phyloP scores from a whole-genome alignment of 345 rosid species.

The Brassica napus region DNA sequence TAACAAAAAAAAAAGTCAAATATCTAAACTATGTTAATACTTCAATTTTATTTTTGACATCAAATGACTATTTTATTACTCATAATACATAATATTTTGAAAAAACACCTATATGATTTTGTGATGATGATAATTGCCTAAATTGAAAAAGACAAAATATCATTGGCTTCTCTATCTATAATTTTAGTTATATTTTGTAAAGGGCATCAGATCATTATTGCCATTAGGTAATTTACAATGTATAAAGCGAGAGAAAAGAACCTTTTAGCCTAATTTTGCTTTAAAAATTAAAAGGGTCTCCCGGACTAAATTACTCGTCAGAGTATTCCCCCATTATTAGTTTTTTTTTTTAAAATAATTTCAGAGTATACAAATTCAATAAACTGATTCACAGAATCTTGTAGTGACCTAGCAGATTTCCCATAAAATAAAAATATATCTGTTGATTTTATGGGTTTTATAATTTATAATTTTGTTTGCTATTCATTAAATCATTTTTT shows the following conservation, averaged over 20 bases:
- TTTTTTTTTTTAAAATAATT: not conserved
- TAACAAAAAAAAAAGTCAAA: not conserved
- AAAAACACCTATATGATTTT: not conserved
- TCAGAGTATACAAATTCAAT: not conserved
- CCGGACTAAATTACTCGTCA: slow-evolving; percentile 2
- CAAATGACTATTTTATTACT: too few species aligned
- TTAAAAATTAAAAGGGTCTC: slow-evolving; percentile 13
- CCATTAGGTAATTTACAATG: not conserved
- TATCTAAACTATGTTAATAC: not conserved
- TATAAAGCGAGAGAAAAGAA: not conserved
- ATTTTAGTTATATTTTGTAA: not conserved
- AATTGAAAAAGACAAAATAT: not conserved
- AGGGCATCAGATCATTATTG: not conserved
- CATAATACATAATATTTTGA: not conserved
- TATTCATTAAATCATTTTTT: not conserved
- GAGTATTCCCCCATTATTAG: slow-evolving; percentile 22
- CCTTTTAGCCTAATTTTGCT: slow-evolving; percentile 2
- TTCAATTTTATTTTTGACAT: not conserved
- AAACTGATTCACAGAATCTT: not conserved
- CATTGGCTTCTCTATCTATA: not conserved
- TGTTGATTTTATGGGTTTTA: not conserved
- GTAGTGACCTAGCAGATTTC: slow-evolving; percentile 6
- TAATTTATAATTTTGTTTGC: not conserved
- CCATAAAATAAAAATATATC: not conserved
- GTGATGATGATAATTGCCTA: not conserved